phyloP scores from a whole-genome alignment of 179 eudicot genomes.

The Spinacia oleracea region DNA sequence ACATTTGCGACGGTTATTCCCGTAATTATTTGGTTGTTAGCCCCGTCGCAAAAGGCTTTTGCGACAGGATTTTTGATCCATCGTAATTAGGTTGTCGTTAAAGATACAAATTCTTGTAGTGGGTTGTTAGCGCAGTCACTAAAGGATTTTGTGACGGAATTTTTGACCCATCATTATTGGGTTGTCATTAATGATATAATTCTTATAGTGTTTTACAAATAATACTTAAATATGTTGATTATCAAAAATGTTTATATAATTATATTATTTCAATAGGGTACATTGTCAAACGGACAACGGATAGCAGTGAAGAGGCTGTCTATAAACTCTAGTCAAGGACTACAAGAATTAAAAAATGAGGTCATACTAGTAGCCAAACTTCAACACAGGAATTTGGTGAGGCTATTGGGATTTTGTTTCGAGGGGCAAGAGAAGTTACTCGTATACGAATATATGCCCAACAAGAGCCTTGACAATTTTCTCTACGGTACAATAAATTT shows the following conservation, averaged over 20 bases:
- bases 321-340: slow-evolving; percentile 13
- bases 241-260: neutral
- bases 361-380: slow-evolving; percentile 23
- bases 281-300: slow-evolving; percentile 9
- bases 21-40: no score
- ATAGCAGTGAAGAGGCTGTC: slow-evolving; percentile 30
- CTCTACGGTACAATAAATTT: slow-evolving; percentile 16
- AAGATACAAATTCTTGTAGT: no score
- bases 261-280: slow-evolving; percentile 3
- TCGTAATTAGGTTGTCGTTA: no score
- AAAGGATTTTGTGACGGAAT: no score
- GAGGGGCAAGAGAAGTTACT: slow-evolving; percentile 23
- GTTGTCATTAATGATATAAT: no score
- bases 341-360: slow-evolving; percentile 28
- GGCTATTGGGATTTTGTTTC: slow-evolving; percentile 27
- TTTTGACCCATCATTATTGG: no score
- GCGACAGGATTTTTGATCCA: no score
- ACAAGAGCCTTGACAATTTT: slow-evolving; percentile 22
- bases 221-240: no score
- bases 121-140: no score
- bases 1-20: no score
- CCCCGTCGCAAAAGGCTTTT: no score
- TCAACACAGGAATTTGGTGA: slow-evolving; percentile 27
- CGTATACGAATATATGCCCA: slow-evolving; percentile 21
- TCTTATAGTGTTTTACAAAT: no score